Base-by-base conservation (phyloP, 73 alveolate species). In the Paraurostyla sp. region DNA sequence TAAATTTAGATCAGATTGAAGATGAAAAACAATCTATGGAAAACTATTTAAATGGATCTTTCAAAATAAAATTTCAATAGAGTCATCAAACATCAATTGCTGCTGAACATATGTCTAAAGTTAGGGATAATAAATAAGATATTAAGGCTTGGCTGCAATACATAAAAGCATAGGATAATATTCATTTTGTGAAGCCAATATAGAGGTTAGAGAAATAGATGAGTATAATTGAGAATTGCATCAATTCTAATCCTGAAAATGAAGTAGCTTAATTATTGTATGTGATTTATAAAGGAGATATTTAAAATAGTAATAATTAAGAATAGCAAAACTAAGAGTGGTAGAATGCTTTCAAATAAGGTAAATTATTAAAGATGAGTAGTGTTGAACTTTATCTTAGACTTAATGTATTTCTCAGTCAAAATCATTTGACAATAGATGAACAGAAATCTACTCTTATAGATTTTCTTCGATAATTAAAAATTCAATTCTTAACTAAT, bases 181-280 rank as follows among this genome's bases (percentile, higher is more conserved):
- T 73, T 20, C 36, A 73, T 29, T 73, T 73, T 29, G 1, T 9
- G 3, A 73, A 73, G 38, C 13, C 71, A 13, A 16, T 43, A 6
- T 16, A 13, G 38, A 40, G 87, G 42, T 13, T 30, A 48, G 87
- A 73, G 59, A 73, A 73, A 29, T 73, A 73, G 29, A 1, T 73
- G 0, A 43, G 71, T 33, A 73, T 73, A 27, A 1, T 45, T 0
- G 87, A 73, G 41, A 48, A 36, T 73, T 68, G 62, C 1, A 20
- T 73, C 15, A 73, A 73, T 16, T 25, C 41, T 48, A 73, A 73
- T 45, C 49, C 69, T 20, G 23, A 73, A 1, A 20, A 40, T 25
- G 9, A 73, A 30, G 46, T 73, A n/a, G 33, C 46, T 32, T 7
- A 30, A 3, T 35, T 45, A 45, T 11, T 3, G 9, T 73, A 45